Base-by-base conservation (phyloP, 31 red algal species). In the Bonnemaisonia californica region DNA sequence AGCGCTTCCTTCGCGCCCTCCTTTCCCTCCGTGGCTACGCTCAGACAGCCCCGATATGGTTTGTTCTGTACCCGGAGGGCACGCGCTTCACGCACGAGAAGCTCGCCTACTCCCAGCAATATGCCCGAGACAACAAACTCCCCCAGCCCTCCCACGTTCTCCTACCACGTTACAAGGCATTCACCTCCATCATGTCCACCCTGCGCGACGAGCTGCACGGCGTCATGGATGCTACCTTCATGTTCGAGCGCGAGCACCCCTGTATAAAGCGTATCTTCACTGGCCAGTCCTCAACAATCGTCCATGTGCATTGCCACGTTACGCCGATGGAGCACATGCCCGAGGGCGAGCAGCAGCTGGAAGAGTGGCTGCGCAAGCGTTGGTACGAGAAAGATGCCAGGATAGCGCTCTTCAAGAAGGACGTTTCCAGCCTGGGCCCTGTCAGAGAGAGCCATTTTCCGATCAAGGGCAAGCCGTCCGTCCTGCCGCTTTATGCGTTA, bases 21-120 rank as follows among this genome's bases (percentile, higher is more conserved):
- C 37, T 42, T 27, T 66, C 59, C 13, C 41, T 90, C 11, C 67
- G 57, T 0, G 62, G 36, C 1, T 90, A 90, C 37, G 57, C 87
- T 27, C 31, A 67, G 7, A 69, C 77, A 11, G 87, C 67, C 37
- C 94, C 94, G 12, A 56, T 92, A 30, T 93, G 85, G 80, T 81
- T 93, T 32, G 87, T 90, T 41, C 86, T 97, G 47, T 97, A 81
- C 31, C 90, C 89, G 16, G 94, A 97, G 59, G 94, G 94, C n/a
- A 87, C 94, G 19, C 78, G 94, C 28, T 74, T 83, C 26, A 89
- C 85, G 19, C 51, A 24, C 2, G 71, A 80, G 4, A 97, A 90
- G 57, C 81, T 77, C 28, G 67, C 72, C 3, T 57, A 77, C 26
- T 87, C 86, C 11, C 68, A 92, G 30, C 77, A 63, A 18, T 93